Percentiles rank a stretch among this genome's conserved stretches.
These are phyloP conservation scores for Aspergillus sp. DNA, from an alignment of 2,329 filamentous ascomycete species.

Conservation along the genomic window DNA sequence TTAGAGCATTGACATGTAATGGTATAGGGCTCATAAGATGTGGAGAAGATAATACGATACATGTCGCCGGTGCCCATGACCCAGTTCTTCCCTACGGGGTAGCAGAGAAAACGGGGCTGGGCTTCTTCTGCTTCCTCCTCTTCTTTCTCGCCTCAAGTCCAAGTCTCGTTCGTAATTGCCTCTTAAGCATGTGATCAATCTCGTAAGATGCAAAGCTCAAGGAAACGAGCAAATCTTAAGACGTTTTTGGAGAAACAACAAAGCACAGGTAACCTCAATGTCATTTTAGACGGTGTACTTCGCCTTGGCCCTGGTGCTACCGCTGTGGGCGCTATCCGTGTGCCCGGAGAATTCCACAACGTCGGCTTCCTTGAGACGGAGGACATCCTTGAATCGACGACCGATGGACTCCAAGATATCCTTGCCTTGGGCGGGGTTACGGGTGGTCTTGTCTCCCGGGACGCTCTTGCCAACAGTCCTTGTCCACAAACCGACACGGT, in stretches of 20 bases:
- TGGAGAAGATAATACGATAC: slow-evolving; percentile 28
- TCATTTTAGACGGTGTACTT: slow-evolving; percentile 71
- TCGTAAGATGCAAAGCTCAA: background rate
- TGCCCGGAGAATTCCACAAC: slow-evolving; percentile 92
- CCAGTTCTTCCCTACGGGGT: slow-evolving; percentile 21
- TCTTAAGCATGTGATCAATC: slow-evolving; percentile 9
- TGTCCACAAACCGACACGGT: slow-evolving; percentile 95
- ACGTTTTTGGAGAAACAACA: slow-evolving; percentile 2
- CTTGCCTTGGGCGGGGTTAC: slow-evolving; percentile 72
- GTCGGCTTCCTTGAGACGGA: slow-evolving; percentile 71
- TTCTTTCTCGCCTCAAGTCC: slow-evolving; percentile 6
- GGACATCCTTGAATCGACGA: slow-evolving; percentile 82
- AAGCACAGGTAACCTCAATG: slow-evolving; percentile 2
- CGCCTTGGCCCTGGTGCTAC: slow-evolving; percentile 91
- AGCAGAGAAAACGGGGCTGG: slow-evolving; percentile 9
- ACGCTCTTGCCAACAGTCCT: slow-evolving; percentile 83
- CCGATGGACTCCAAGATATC: slow-evolving; percentile 81
- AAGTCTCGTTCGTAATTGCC: slow-evolving; percentile 13
- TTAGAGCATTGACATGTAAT: slow-evolving; percentile 15
- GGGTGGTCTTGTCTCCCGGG: slow-evolving; percentile 66
- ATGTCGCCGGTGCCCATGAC: slow-evolving; percentile 22
- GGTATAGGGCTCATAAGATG: slow-evolving; percentile 23
- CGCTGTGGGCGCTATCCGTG: slow-evolving; percentile 85
- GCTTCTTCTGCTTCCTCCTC: slow-evolving; percentile 5
- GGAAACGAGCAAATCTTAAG: slow-evolving; percentile 11